Evolutionary conservation across 2,329 filamentous ascomycete species (phyloP), one percentile per base, ranked within the genome.

Genomic region (Colletotrichum sp.): DNA sequence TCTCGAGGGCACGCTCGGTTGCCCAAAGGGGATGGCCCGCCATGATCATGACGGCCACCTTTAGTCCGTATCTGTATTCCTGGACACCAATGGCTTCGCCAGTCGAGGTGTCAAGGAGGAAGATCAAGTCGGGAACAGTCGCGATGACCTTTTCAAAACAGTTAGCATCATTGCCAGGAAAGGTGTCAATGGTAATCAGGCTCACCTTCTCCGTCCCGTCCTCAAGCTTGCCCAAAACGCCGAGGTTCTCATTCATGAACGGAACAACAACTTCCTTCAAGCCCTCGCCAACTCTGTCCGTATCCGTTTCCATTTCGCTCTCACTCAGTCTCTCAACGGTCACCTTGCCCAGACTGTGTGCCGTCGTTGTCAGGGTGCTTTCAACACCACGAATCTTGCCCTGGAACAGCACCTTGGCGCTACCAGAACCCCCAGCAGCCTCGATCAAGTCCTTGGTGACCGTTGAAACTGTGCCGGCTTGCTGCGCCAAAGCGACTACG

Each of bases 301-400:
- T 65, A 70, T 65, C 79, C 12, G 55, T 77, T 75, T 79, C 83
- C 73, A 73, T 82, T 75, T 78, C 88, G 82, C 62, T 81, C 82
- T 78, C 87, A 80, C 76, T 84, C 81, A 68, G 85, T 82, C 76
- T 85, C 84, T 70, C 84, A 81, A 81, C 87, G 80, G 69, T 85
- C 80, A 83, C 87, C 84, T 83, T 78, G 16, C 85, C 86, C 57
- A 89, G 78, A 10, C 85, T 79, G 49, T 87, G 81, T 66, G 89
- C 88, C 18, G 88, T 88, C 4, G 81, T 82, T 21, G 85, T 82
- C 67, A 89, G 87, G 74, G 88, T 87, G 15, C 87, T 87, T 62
- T 81, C 80, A 0, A 81, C 80, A 1, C 69, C 72, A 3, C 79
- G 64, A 52, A 82, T 82, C 77, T 82, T 82, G 60, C 81, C 81